Evolutionary conservation across 495 filamentous ascomycete genomes (phyloP).

Genomic region (Podospora anserina): DNA sequence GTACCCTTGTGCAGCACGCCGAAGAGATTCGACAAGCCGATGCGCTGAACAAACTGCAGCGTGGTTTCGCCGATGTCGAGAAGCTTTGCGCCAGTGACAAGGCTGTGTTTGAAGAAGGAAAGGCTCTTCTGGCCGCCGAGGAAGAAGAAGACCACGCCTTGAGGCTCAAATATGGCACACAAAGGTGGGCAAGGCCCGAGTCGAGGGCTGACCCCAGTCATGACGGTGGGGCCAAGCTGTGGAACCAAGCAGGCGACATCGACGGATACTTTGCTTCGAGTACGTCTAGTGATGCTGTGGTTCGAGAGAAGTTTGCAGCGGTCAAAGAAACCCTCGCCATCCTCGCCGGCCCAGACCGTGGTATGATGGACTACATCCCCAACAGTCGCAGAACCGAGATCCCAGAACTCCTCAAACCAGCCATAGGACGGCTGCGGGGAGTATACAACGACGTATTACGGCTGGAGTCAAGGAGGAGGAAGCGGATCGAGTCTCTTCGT

Average conservation of each 20-base stretch:
- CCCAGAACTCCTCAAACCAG: conserved; percentile 73
- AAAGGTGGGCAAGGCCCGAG: conserved; percentile 72
- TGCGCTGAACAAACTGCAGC: conserved; percentile 68
- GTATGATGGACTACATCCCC: conserved; percentile 83
- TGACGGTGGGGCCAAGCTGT: conserved; percentile 69
- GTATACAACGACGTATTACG: conserved; percentile 79
- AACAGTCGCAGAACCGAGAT: conserved; percentile 75
- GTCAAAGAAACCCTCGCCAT: conserved; percentile 71
- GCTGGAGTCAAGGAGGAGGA: conserved; percentile 71
- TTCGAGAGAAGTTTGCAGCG: conserved; percentile 72
- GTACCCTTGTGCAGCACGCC: conserved; percentile 77
- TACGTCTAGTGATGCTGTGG: conserved; percentile 74
- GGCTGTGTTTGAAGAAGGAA: conserved; percentile 75
- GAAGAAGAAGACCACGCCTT: conserved; percentile 75
- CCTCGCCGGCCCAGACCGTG: conserved; percentile 71
- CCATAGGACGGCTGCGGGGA: conserved; percentile 67
- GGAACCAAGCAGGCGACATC: conserved; percentile 71
- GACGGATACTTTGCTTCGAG: conserved; percentile 86
- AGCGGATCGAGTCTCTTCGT: conserved; percentile 69
- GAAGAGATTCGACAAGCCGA: conserved; percentile 95
- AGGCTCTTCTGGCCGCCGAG: conserved; percentile 71
- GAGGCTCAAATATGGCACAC: conserved; percentile 78
- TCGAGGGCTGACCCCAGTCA: conserved; percentile 51
- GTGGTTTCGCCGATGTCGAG: conserved; percentile 78
- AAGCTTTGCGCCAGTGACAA: conserved; percentile 76